Base-by-base conservation (phyloP, 2,329 filamentous ascomycete genomes). In the Cercospora sesami region DNA sequence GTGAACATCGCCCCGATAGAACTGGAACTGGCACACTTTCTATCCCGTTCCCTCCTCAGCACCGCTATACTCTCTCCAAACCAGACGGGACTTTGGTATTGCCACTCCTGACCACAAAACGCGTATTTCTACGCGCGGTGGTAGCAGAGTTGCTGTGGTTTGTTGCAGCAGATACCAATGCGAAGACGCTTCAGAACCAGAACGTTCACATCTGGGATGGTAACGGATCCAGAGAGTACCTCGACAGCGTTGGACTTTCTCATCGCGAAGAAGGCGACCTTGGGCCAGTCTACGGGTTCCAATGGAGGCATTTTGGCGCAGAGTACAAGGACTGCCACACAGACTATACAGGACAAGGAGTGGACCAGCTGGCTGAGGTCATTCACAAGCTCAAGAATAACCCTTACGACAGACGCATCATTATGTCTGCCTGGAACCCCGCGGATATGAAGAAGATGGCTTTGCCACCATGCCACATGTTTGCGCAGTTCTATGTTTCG, bases 151-250 rank as follows among this genome's bases (percentile, higher is more conserved):
- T 99, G 0, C 89, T 99, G 69, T 99, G 95, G 95, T 99, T 99
- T 81, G 86, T 99, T 73, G 87, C 89, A 55, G 95, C 93, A 76
- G 88, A 84, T 75, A 99, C 95, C 2, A 93, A 92, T 0, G 94
- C 92, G 1, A 81, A 88, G 4, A 84, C 93, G 0, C 88, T 99
- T 3, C 90, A 88, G 68, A 89, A 89, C 12, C 89, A 90, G 1
- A 93, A 93, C 31, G 89, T 99, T 76, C 96, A 96, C 81, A 99
- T 99, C 79, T 99, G 95, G 95, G 95, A 99, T 78, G 94, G 94
- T 75, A 99, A 99, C 78, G 95, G 94, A 53, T 93, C 90, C 58
- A 91, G 95, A 74, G 91, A 89, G 76, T 98, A 91, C 79, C 91
- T 99, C 42, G 94, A 99, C 82, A 89, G 85, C 70, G 86, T 95